Evolutionary conservation across 768 basidiomycete genomes (phyloP).

Genomic region (Nevesoporus exiguus): DNA sequence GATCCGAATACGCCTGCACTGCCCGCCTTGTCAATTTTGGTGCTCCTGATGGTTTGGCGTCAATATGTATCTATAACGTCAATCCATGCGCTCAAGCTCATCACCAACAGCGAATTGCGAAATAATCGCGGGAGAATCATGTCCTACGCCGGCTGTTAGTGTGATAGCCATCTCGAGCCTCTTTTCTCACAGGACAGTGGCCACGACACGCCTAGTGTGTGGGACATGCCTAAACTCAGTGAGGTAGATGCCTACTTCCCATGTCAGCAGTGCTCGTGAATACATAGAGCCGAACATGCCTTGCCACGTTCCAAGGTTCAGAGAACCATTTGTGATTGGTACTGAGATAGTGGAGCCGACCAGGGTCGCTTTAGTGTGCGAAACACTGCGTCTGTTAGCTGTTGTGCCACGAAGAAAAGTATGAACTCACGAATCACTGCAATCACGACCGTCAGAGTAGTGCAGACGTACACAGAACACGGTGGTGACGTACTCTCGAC

Average conservation of each 20-base stretch:
- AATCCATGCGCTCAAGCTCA: neutral
- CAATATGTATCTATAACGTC: no score
- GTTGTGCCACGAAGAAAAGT: neutral
- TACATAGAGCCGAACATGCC: constrained; percentile 41
- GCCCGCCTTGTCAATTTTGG: no score
- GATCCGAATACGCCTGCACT: no score
- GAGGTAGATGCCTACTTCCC: constrained; percentile 67
- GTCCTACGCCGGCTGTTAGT: constrained; percentile 10
- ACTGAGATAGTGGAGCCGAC: constrained; percentile 79
- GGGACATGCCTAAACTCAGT: constrained; percentile 75
- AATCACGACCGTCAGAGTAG: constrained; percentile 6
- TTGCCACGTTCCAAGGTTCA: constrained; percentile 93
- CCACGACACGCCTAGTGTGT: constrained; percentile 69
- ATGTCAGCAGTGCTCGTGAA: constrained; percentile 1
- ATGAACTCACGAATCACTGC: constrained; percentile 68
- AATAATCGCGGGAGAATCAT: constrained; percentile 1
- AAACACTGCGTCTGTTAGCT: constrained; percentile 50
- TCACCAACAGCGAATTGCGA: neutral
- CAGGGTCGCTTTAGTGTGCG: constrained; percentile 87
- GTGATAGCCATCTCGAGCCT: neutral
- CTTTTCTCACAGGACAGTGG: constrained; percentile 73
- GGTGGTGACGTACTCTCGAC: constrained; percentile 62
- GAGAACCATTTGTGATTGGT: constrained; percentile 73
- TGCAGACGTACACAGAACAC: neutral
- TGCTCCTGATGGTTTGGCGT: no score